Evolutionary conservation across 768 basidiomycete genomes (phyloP).

Genomic region (Boletales sp.): DNA sequence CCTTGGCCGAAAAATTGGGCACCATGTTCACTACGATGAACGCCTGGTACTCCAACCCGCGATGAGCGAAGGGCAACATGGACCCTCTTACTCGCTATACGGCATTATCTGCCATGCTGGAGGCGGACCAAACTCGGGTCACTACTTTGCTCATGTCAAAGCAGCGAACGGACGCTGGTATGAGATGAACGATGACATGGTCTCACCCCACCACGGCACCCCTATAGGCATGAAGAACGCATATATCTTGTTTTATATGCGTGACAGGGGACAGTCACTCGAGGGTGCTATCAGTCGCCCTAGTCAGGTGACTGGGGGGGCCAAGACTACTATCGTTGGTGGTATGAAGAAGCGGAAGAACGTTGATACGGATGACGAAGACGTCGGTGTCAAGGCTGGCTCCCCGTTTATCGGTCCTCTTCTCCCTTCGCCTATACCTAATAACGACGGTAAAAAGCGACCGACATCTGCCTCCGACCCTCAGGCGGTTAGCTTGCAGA

Average conservation of each 20-base stretch:
- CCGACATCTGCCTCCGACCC: conserved; percentile 37
- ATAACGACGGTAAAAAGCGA: conserved; percentile 11
- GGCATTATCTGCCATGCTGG: conserved; percentile 94
- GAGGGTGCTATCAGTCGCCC: conserved; percentile 51
- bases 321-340: conserved; percentile 41
- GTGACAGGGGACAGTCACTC: conserved; percentile 71
- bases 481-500: conserved; percentile 49
- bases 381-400: conserved; percentile 47
- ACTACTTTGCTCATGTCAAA: conserved; percentile 88
- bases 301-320: conserved; percentile 13
- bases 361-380: conserved; percentile 43
- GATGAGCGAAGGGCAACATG: conserved; percentile 80
- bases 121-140: conserved; percentile 89
- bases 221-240: conserved; percentile 74
- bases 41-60: conserved; percentile 64
- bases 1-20: conserved; percentile 80
- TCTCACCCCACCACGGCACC: conserved; percentile 39
- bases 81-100: conserved; percentile 81
- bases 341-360: conserved; percentile 48
- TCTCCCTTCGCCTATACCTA: conserved; percentile 46
- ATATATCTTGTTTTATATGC: conserved; percentile 91
- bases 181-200: conserved; percentile 92
- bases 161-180: conserved; percentile 70
- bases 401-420: conserved; percentile 64
- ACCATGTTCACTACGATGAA: conserved; percentile 76